These are phyloP conservation scores for Phytophthora pini DNA, from an alignment of 352 stramenopile species.

Conservation along the genomic window DNA sequence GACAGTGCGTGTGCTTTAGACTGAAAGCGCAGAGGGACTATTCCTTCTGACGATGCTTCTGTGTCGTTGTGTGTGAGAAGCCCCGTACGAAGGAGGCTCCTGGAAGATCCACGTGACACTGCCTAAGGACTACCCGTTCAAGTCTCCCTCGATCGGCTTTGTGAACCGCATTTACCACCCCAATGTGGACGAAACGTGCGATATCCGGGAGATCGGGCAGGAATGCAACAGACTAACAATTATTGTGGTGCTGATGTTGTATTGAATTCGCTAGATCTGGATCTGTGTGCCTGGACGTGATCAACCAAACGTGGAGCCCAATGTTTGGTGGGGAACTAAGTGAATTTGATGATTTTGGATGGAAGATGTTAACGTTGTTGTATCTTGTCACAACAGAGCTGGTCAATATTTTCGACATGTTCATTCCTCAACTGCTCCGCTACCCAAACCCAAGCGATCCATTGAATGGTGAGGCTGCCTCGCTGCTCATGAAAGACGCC, in stretches of 20 bases:
- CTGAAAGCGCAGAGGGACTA: neutral
- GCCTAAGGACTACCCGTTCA: slow-evolving; percentile 94
- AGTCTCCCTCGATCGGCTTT: slow-evolving; percentile 94
- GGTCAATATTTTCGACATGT: slow-evolving; percentile 94
- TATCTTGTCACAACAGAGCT: slow-evolving; percentile 64
- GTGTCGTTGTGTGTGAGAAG: slow-evolving; percentile 43
- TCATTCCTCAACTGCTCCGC: slow-evolving; percentile 92
- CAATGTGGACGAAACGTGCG: slow-evolving; percentile 94
- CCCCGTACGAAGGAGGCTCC: slow-evolving; percentile 91
- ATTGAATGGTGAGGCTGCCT: slow-evolving; percentile 91
- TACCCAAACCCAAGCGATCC: slow-evolving; percentile 94
- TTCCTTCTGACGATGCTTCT: slow-evolving; percentile 17
- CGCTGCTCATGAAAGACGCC: slow-evolving; percentile 89
- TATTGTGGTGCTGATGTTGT: too few relatives aligned
- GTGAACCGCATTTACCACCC: slow-evolving; percentile 94
- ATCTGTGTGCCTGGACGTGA: slow-evolving; percentile 94
- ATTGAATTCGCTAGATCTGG: slow-evolving; percentile 63
- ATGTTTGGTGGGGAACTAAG: slow-evolving; percentile 83
- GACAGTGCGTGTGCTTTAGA: slow-evolving; percentile 62
- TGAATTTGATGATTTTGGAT: neutral
- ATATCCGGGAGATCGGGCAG: neutral
- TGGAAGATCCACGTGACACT: slow-evolving; percentile 95
- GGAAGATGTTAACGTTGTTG: slow-evolving; percentile 10
- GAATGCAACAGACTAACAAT: too few relatives aligned
- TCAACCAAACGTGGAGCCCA: slow-evolving; percentile 95